These are phyloP conservation scores for Sclerotinia glacialis DNA, from an alignment of 2,329 filamentous ascomycete species.

Conservation along the genomic window DNA sequence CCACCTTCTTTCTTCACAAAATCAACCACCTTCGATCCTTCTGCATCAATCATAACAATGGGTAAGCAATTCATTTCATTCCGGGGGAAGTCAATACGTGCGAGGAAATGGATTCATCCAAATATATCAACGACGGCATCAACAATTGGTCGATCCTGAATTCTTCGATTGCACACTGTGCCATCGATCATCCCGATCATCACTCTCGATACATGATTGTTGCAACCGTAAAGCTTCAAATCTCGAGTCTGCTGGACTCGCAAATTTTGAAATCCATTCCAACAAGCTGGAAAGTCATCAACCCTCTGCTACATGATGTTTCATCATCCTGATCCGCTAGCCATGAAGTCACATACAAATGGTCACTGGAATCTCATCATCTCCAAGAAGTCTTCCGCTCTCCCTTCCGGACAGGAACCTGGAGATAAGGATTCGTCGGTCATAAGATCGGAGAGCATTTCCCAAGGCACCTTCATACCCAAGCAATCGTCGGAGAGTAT, in stretches of 20 bases:
- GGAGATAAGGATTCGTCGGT: slow-evolving; percentile 9
- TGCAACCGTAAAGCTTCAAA: background rate
- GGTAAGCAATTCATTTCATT: slow-evolving; percentile 40
- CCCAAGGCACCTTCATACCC: slow-evolving; percentile 3
- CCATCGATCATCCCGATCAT: background rate
- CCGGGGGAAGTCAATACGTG: slow-evolving; percentile 25
- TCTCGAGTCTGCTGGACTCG: slow-evolving; percentile 6
- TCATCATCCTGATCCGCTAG: background rate
- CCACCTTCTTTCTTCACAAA: slow-evolving; percentile 18
- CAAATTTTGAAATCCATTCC: background rate
- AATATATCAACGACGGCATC: slow-evolving; percentile 1
- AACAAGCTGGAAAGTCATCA: background rate
- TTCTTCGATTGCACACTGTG: background rate
- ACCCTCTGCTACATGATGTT: background rate
- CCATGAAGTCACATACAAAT: slow-evolving; percentile 8
- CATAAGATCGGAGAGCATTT: slow-evolving; percentile 17
- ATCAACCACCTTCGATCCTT: slow-evolving; percentile 38
- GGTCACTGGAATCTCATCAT: slow-evolving; percentile 13
- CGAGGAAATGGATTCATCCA: slow-evolving; percentile 14
- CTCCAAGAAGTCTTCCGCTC: slow-evolving; percentile 2
- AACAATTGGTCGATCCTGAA: background rate
- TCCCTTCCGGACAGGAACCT: background rate
- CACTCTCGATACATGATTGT: background rate
- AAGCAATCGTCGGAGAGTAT: slow-evolving; percentile 22
- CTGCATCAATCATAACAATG: slow-evolving; percentile 37